Conservation (phyloP, 1,284 basidiomycete genomes). For the Ceratobasidium sp. region DNA sequence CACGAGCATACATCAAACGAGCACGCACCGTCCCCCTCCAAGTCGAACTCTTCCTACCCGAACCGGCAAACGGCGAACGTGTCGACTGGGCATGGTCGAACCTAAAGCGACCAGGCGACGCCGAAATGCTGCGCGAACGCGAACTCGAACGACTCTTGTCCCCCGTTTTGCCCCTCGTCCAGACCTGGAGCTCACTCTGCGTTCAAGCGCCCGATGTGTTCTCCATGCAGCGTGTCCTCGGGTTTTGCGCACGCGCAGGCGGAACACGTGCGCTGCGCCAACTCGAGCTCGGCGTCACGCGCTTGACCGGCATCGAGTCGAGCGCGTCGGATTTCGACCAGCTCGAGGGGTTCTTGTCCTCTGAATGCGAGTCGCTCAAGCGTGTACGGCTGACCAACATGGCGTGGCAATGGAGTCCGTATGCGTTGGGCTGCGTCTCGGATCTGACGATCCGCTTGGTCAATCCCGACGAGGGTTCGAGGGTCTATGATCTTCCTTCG, state of each 20-base stretch:
- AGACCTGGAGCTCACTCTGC: not conserved
- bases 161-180: not conserved
- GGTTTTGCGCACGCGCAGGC: slow-evolving; percentile 2
- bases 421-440: slow-evolving; percentile 20
- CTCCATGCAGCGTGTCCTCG: slow-evolving; percentile 6
- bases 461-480: not conserved
- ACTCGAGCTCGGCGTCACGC: not conserved
- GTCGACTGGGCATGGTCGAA: slow-evolving; percentile 15
- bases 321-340: slow-evolving; percentile 12
- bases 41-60: slow-evolving; percentile 20
- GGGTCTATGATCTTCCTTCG: slow-evolving; percentile 20
- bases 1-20: slow-evolving; percentile 9
- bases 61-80: not conserved
- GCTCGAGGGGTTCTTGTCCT: not conserved
- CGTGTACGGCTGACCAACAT: slow-evolving; percentile 7
- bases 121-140: slow-evolving; percentile 6
- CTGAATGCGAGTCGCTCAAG: slow-evolving; percentile 14
- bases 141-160: slow-evolving; percentile 18
- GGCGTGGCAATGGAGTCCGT: slow-evolving; percentile 35
- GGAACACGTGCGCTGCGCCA: not conserved
- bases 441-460: not conserved
- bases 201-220: slow-evolving; percentile 18
- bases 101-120: slow-evolving; percentile 23
- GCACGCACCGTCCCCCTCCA: not conserved
- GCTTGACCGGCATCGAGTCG: slow-evolving; percentile 1